Conservation (phyloP, 495 filamentous ascomycete genomes). For the Aspergillus saccharolyticus region DNA sequence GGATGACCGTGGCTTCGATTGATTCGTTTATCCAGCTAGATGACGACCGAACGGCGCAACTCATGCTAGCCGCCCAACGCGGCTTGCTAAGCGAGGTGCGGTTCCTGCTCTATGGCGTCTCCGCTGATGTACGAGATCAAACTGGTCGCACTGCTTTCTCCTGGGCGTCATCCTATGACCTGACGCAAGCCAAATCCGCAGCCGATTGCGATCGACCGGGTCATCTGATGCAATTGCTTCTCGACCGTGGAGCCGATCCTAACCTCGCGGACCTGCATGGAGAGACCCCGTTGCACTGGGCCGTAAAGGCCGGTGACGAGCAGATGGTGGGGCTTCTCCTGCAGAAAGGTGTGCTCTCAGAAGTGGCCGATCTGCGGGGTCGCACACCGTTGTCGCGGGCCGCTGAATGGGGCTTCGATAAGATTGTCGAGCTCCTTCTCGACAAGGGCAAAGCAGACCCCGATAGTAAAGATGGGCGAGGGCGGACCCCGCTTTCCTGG, state of each 20-base stretch:
- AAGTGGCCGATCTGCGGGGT: conserved; percentile 9
- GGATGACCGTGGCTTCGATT: neutral
- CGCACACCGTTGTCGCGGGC: conserved; percentile 17
- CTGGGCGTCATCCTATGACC: conserved; percentile 19
- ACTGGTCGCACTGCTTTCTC: conserved; percentile 25
- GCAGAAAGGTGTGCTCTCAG: conserved; percentile 10
- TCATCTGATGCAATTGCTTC: conserved; percentile 11
- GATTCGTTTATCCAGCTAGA: conserved; percentile 6
- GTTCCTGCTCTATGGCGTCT: conserved; percentile 10
- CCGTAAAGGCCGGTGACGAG: conserved; percentile 8
- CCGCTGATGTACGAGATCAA: conserved; percentile 21
- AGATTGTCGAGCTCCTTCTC: conserved; percentile 14
- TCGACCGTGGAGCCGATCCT: conserved; percentile 9
- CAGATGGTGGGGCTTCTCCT: conserved; percentile 13
- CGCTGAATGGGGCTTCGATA: conserved; percentile 8
- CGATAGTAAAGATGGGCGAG: conserved; percentile 12
- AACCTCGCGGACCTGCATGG: conserved; percentile 10
- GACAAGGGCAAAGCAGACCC: conserved; percentile 6
- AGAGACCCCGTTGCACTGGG: conserved; percentile 17
- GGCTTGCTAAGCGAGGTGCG: conserved; percentile 3
- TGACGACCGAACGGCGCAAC: conserved; percentile 1
- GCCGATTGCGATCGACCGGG: neutral
- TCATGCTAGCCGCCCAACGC: conserved; percentile 11
- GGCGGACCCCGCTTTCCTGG: conserved; percentile 17
- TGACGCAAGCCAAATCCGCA: neutral